These are phyloP conservation scores for Cordia subcordata DNA, from an alignment of 257 asterid genomes.

Conservation along the genomic window DNA sequence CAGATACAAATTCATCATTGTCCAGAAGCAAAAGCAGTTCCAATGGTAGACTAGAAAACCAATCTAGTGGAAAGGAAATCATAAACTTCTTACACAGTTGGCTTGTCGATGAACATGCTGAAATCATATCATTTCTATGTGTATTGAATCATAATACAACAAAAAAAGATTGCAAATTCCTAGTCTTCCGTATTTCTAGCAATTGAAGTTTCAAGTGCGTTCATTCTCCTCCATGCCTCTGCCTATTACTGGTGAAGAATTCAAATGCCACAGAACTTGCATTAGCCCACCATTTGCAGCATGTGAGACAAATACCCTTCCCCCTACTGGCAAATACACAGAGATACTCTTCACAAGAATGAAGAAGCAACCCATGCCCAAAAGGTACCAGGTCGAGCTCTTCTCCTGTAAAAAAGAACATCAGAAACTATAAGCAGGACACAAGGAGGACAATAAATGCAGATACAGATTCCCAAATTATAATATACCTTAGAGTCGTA, in stretches of 20 bases:
- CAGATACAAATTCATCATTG: no score
- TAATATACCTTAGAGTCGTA: conserved; percentile 35
- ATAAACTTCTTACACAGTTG: no score
- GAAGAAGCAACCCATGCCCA: conserved; percentile 43
- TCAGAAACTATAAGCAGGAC: neutral
- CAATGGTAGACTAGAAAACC: no score
- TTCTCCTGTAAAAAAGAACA: conserved; percentile 37
- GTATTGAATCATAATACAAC: no score
- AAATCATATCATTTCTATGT: no score
- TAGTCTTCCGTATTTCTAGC: neutral
- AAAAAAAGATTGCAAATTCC: neutral
- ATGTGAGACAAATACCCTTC: conserved; percentile 38
- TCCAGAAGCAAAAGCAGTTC: no score
- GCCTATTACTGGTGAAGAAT: conserved; percentile 17
- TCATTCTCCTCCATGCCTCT: conserved; percentile 13
- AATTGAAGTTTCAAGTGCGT: conserved; percentile 8
- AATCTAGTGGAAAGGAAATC: no score
- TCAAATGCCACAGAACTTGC: conserved; percentile 54
- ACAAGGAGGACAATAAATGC: neutral
- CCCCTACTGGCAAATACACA: conserved; percentile 14
- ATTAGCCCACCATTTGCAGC: conserved; percentile 62
- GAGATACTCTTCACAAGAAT: conserved; percentile 38
- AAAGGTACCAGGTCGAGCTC: conserved; percentile 21
- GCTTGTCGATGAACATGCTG: no score
- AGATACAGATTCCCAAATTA: neutral